A percentile compares a stretch with the other conserved stretches of the same genome.
phyloP scores from a whole-genome alignment of 371 early-diverging fungal genomes.

The Zancudomyces culisetae region DNA sequence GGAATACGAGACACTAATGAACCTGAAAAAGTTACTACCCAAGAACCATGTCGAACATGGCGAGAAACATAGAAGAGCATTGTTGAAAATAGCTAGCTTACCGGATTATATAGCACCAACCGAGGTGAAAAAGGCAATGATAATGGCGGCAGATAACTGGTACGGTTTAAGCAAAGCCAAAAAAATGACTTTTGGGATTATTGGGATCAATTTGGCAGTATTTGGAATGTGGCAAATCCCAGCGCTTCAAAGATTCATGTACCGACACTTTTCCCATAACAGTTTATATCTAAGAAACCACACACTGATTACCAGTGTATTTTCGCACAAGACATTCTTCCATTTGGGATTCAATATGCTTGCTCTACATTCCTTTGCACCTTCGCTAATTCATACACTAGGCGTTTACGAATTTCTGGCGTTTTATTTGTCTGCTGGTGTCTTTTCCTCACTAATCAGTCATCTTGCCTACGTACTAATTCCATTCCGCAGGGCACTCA shows the following conservation, averaged over 20 bases:
- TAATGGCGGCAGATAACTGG: slow-evolving; percentile 25
- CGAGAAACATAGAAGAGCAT: neutral
- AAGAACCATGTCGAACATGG: neutral
- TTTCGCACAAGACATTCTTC: slow-evolving; percentile 38
- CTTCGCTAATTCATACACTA: slow-evolving; percentile 22
- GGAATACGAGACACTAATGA: too few species aligned
- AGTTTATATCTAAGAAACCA: slow-evolving; percentile 34
- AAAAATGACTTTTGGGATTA: slow-evolving; percentile 32
- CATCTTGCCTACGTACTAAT: slow-evolving; percentile 26
- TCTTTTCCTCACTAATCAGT: slow-evolving; percentile 37
- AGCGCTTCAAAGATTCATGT: slow-evolving; percentile 40
- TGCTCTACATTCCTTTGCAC: slow-evolving; percentile 38
- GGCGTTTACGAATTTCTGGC: slow-evolving; percentile 54
- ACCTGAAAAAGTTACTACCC: too few species aligned
- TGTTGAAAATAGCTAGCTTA: neutral
- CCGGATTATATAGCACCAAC: slow-evolving; percentile 15
- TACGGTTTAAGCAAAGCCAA: slow-evolving; percentile 27
- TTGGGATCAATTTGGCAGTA: slow-evolving; percentile 45
- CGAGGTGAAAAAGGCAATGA: slow-evolving; percentile 25
- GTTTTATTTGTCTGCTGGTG: slow-evolving; percentile 45
- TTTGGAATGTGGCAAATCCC: slow-evolving; percentile 52
- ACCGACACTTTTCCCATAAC: slow-evolving; percentile 43
- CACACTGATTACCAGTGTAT: slow-evolving; percentile 45
- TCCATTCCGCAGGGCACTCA: slow-evolving; percentile 21
- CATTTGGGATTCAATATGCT: slow-evolving; percentile 51